Conservation (phyloP, 345 rosid species). For the Populus simonii region DNA sequence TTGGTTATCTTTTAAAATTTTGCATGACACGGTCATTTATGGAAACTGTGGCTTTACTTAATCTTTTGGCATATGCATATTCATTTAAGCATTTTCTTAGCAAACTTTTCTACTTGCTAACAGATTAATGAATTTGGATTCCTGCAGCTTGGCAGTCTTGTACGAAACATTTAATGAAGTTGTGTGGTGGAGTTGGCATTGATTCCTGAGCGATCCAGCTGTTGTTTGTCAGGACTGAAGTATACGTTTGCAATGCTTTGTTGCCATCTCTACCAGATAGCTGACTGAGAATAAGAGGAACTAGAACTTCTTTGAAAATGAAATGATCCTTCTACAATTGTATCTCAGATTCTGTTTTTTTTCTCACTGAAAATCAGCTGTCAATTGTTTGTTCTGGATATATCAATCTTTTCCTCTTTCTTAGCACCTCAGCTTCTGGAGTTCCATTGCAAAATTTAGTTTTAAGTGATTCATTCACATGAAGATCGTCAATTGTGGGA, state of each 20-base stretch:
- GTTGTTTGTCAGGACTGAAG: constrained; percentile 16
- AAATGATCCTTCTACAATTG: constrained; percentile 19
- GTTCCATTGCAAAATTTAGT: not conserved
- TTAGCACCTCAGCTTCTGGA: constrained; percentile 9
- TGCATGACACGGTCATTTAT: not conserved
- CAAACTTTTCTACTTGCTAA: not conserved
- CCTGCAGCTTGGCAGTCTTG: constrained; percentile 10
- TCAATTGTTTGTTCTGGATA: not conserved
- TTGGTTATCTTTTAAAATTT: not conserved
- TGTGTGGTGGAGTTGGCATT: constrained; percentile 5
- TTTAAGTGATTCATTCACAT: constrained; percentile 10
- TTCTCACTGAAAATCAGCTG: not conserved
- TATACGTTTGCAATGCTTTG: constrained; percentile 3
- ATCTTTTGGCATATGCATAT: not conserved
- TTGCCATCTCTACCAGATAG: constrained; percentile 10
- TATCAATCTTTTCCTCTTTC: constrained; percentile 4
- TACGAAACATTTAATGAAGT: not conserved
- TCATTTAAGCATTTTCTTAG: not conserved
- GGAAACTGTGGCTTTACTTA: not conserved
- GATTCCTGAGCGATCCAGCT: constrained; percentile 4
- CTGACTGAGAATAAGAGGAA: constrained; percentile 12
- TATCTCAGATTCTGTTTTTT: not conserved
- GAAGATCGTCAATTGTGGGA: constrained; percentile 3
- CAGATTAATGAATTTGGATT: constrained; percentile 19
- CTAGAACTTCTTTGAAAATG: constrained; percentile 12